Base-by-base conservation (phyloP, 208 protist species). In the Angomonas deanei region DNA sequence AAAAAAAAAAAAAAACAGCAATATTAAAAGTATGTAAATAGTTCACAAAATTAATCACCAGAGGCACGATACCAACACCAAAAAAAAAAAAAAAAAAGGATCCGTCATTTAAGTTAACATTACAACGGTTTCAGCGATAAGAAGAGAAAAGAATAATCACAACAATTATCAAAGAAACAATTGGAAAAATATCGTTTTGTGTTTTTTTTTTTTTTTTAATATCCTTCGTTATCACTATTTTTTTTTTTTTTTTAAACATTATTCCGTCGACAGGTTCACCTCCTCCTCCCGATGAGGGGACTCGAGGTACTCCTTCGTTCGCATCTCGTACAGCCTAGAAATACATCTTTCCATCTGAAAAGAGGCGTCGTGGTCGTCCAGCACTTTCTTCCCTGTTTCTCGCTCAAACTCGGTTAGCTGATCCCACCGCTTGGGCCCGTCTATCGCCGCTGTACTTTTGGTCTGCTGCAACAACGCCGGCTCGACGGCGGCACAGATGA, bases 311-410 rank as follows among this genome's bases (percentile, higher is more conserved):
- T 94, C 81, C 47, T 77, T 79, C 2, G 92, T 81, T 11, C 87
- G 70, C 92, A 97, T 97, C 66, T 97, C 92, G 67, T 78, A 79
- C 54, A 97, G 56, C 19, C 92, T 74, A 1, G 89, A 96, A 17
- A 94, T 61, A 39, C 84, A 91, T 1, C 91, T 82, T 36, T 94
- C 72, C 85, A 96, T 94, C 57, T 93, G 84, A 56, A 96, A 94
- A 0, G 78, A 71, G 19, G 73, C 76, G 39, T 94, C 91, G n/a
- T 63, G 70, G 4, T 47, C 33, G 46, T 91, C 80, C 54, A 93
- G 80, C 21, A 96, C 63, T 24, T 70, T 68, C 32, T 82, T 87
- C 13, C 84, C 86, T 2, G 61, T 81, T 64, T 93, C 83, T 5
- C 78, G 74, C 53, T 92, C 84, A 63, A 79, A 93, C 34, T 92